Evolutionary conservation across 306 rosid species (phyloP).

Genomic region (Quercus wislizeni): DNA sequence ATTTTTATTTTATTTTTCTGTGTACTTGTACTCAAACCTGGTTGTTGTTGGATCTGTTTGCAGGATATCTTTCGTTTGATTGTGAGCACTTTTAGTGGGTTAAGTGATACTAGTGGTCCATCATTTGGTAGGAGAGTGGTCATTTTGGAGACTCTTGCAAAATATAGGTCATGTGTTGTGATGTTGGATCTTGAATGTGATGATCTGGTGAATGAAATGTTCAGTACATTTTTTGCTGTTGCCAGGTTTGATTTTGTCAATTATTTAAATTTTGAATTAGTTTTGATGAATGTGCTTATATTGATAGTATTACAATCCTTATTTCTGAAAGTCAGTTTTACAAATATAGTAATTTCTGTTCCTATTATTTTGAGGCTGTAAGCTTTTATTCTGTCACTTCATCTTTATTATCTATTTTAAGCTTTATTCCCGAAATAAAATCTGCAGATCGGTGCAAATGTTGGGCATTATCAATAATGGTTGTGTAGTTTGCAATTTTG

Average conservation of each 20-base stretch:
- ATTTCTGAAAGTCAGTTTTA: conserved; percentile 1
- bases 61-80: conserved; percentile 90
- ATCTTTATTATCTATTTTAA: background rate
- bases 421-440: background rate
- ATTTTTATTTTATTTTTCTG: no score
- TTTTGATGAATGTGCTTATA: conserved; percentile 4
- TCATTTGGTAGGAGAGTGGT: conserved; percentile 95
- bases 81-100: conserved; percentile 87
- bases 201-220: conserved; percentile 90
- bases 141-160: conserved; percentile 97
- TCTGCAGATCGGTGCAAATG: background rate
- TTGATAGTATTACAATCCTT: background rate
- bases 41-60: conserved; percentile 32
- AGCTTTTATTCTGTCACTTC: background rate
- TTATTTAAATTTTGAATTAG: background rate
- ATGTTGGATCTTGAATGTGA: conserved; percentile 99
- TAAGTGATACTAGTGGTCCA: conserved; percentile 84
- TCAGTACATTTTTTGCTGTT: conserved; percentile 77
- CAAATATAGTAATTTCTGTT: background rate
- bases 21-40: conserved; percentile 19
- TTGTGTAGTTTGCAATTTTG: background rate
- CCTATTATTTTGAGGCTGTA: background rate
- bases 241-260: conserved; percentile 68
- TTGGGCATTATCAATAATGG: background rate
- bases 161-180: conserved; percentile 97